Evolutionary conservation across 2,329 filamentous ascomycete species (phyloP).

Genomic region (Geoglossum cookeanum): DNA sequence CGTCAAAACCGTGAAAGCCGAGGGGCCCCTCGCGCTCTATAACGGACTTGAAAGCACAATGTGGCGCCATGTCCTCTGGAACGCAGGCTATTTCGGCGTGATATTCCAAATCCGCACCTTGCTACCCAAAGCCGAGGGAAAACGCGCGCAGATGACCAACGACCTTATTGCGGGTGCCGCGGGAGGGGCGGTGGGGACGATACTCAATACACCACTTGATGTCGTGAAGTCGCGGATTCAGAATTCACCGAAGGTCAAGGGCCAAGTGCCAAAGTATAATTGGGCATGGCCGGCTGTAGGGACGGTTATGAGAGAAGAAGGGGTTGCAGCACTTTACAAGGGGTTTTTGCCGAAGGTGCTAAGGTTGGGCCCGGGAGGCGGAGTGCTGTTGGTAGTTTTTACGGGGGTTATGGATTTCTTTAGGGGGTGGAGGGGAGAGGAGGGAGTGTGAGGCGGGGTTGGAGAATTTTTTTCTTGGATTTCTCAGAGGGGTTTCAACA

Average conservation of each 20-base stretch:
- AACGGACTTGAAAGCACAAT: conserved; percentile 92
- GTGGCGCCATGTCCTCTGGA: conserved; percentile 92
- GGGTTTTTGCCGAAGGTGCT: conserved; percentile 93
- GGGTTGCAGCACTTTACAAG: conserved; percentile 85
- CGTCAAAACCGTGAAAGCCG: conserved; percentile 60
- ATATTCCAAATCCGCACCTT: conserved; percentile 90
- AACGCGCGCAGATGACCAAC: conserved; percentile 64
- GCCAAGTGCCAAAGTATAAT: conserved; percentile 83
- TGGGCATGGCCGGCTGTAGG: conserved; percentile 84
- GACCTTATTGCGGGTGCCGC: conserved; percentile 73
- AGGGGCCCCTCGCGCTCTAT: conserved; percentile 78
- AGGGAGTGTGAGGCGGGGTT: no score
- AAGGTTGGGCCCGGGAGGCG: conserved; percentile 40
- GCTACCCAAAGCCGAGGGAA: conserved; percentile 62
- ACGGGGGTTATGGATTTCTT: conserved; percentile 89
- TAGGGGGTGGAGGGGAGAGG: conserved; percentile 41
- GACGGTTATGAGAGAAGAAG: conserved; percentile 84
- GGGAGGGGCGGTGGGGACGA: conserved; percentile 77
- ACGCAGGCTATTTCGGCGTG: conserved; percentile 91
- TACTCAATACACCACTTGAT: conserved; percentile 89
- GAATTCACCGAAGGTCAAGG: conserved; percentile 72
- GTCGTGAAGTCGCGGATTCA: conserved; percentile 98
- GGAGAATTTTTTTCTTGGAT: no score
- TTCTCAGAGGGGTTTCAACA: no score
- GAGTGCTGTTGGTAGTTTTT: conserved; percentile 64